Evolutionary conservation across 2,329 filamentous ascomycete species (phyloP).

Genomic region (Penicillium sclerotigenum): DNA sequence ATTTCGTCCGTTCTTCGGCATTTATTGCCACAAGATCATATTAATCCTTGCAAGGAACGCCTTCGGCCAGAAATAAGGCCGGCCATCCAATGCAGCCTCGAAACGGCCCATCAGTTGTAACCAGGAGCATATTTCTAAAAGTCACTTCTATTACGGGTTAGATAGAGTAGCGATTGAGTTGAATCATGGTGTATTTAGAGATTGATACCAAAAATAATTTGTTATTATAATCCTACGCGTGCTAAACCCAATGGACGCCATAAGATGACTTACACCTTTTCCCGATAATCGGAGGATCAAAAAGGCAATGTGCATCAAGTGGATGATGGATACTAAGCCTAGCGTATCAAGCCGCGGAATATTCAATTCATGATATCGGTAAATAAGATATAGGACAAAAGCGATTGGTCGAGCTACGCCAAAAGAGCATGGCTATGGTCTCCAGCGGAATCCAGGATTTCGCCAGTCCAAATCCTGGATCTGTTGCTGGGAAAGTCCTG

Average conservation of each 20-base stretch:
- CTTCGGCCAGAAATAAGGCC: no score
- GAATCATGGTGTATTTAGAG: background rate
- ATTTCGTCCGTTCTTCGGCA: constrained; percentile 1
- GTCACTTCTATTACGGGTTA: background rate
- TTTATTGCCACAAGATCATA: background rate
- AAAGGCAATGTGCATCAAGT: background rate
- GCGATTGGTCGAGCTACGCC: background rate
- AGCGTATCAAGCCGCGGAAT: background rate
- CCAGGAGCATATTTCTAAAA: background rate
- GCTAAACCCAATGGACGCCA: background rate
- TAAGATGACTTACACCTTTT: no score
- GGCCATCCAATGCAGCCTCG: no score
- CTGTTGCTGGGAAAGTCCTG: constrained; percentile 51
- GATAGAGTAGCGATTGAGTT: background rate
- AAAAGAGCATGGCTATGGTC: constrained; percentile 23
- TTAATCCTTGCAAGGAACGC: background rate
- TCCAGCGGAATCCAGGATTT: constrained; percentile 65
- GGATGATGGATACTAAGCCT: background rate
- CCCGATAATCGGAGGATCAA: background rate
- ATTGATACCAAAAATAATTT: background rate
- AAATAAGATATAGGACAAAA: background rate
- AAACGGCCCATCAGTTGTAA: background rate
- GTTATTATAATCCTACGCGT: background rate
- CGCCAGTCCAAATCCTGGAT: constrained; percentile 63
- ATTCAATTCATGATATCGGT: background rate